Conservation (phyloP, 768 basidiomycete genomes). For the Podaxis mareebaensis region DNA sequence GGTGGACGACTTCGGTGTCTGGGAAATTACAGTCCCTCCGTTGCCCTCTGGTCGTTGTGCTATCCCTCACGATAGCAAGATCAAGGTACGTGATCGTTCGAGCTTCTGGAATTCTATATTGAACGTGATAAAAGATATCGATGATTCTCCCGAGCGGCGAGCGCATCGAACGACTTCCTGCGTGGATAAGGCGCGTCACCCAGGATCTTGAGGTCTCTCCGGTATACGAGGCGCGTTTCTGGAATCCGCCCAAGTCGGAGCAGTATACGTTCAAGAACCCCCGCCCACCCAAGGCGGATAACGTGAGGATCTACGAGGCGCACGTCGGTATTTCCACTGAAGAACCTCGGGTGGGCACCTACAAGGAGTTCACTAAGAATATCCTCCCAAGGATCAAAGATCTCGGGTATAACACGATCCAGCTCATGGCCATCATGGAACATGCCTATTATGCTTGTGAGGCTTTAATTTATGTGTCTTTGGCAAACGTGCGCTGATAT, state of each 20-base stretch:
- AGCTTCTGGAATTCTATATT: neutral
- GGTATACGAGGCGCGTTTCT: constrained; percentile 95
- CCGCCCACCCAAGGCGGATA: constrained; percentile 63
- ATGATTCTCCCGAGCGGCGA: constrained; percentile 80
- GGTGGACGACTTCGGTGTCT: constrained; percentile 83
- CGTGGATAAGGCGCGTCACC: constrained; percentile 94
- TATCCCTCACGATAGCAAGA: constrained; percentile 92
- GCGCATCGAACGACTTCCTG: constrained; percentile 89
- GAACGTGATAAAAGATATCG: constrained; percentile 64
- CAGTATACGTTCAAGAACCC: constrained; percentile 82
- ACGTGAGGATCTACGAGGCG: constrained; percentile 90
- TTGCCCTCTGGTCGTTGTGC: constrained; percentile 66
- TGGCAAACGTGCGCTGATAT: neutral
- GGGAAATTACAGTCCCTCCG: constrained; percentile 81
- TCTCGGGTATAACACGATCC: constrained; percentile 95
- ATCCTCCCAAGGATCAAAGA: constrained; percentile 85
- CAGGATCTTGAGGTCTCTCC: constrained; percentile 90
- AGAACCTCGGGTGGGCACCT: constrained; percentile 87
- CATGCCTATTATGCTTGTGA: constrained; percentile 96
- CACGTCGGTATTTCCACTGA: constrained; percentile 96
- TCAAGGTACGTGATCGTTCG: constrained; percentile 63
- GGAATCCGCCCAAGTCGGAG: constrained; percentile 84
- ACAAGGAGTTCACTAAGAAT: constrained; percentile 91
- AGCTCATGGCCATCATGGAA: constrained; percentile 98
- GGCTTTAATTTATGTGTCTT: constrained; percentile 27